A percentile compares a stretch with the other conserved stretches of the same genome.
Conservation (phyloP, 139 green algal genomes). For the Coccomyxa sp. region DNA sequence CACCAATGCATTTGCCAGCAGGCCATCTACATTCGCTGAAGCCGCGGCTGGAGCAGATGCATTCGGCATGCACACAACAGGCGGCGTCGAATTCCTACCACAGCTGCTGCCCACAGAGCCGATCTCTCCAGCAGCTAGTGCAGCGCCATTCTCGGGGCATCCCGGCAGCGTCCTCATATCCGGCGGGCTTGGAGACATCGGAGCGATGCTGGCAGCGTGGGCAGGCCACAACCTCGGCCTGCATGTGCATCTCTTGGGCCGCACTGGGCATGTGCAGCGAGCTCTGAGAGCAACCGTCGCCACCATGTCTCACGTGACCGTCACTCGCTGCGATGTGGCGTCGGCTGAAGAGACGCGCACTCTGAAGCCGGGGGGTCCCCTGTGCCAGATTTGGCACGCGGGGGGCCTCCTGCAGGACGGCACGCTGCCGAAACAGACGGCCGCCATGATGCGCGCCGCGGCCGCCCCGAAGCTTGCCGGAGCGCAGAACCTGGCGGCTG, state of each 20-base stretch:
- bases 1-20: too few relatives aligned
- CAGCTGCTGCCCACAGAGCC: too few relatives aligned
- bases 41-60: too few relatives aligned
- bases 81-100: too few relatives aligned
- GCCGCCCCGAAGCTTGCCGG: conserved; percentile 36
- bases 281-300: too few relatives aligned
- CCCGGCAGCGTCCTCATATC: neutral
- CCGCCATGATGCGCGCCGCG: conserved; percentile 19
- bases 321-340: too few relatives aligned
- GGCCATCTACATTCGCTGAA: too few relatives aligned
- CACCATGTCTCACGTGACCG: too few relatives aligned
- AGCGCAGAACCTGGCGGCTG: conserved; percentile 11
- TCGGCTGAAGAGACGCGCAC: too few relatives aligned
- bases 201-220: neutral
- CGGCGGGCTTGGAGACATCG: conserved; percentile 8
- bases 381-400: conserved; percentile 39
- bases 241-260: conserved; percentile 2
- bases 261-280: neutral
- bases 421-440: conserved; percentile 35
- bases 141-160: neutral
- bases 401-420: conserved; percentile 57
- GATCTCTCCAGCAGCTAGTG: neutral
- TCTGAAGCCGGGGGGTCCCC: too few relatives aligned
- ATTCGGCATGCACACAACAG: too few relatives aligned
- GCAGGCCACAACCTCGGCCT: too few relatives aligned